phyloP scores from a whole-genome alignment of 208 protist genomes.

The Leishmania amazonensis region DNA sequence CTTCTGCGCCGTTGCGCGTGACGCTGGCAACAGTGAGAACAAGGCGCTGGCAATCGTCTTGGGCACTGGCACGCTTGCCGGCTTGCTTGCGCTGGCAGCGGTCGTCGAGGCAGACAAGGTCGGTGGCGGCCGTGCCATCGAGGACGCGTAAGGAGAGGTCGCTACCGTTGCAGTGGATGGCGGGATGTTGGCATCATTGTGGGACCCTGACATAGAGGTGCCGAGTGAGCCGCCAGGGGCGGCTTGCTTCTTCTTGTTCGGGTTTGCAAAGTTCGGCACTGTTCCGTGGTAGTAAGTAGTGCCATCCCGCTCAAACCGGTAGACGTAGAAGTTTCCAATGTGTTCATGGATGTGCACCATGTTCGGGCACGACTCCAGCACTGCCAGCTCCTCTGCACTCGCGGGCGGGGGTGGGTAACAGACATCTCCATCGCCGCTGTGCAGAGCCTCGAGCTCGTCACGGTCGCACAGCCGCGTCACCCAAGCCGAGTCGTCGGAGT shows the following conservation, averaged over 20 bases:
- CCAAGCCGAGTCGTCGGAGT: constrained; percentile 59
- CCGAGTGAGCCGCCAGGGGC: background rate
- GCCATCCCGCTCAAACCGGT: constrained; percentile 74
- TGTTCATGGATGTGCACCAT: constrained; percentile 58
- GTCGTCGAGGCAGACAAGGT: background rate
- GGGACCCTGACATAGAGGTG: background rate
- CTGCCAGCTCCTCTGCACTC: constrained; percentile 25
- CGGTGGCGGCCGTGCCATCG: constrained; percentile 4
- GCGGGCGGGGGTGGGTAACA: constrained; percentile 29
- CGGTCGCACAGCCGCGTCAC: constrained; percentile 36
- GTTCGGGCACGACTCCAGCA: constrained; percentile 23
- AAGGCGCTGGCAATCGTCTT: constrained; percentile 29
- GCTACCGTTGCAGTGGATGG: background rate
- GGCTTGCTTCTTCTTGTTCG: constrained; percentile 61
- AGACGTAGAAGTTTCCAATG: constrained; percentile 80
- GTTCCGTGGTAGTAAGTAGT: constrained; percentile 79
- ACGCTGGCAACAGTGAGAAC: constrained; percentile 28
- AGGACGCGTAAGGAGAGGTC: background rate
- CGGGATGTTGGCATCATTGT: background rate
- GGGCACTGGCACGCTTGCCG: constrained; percentile 8
- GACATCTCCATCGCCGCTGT: constrained; percentile 16
- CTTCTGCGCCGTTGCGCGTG: constrained; percentile 2
- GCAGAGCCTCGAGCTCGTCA: constrained; percentile 17
- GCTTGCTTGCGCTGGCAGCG: constrained; percentile 8
- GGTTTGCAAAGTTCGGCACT: constrained; percentile 84